Evolutionary conservation across 805 yeast genomes (phyloP).

Genomic region (Debaryomyces maramus): DNA sequence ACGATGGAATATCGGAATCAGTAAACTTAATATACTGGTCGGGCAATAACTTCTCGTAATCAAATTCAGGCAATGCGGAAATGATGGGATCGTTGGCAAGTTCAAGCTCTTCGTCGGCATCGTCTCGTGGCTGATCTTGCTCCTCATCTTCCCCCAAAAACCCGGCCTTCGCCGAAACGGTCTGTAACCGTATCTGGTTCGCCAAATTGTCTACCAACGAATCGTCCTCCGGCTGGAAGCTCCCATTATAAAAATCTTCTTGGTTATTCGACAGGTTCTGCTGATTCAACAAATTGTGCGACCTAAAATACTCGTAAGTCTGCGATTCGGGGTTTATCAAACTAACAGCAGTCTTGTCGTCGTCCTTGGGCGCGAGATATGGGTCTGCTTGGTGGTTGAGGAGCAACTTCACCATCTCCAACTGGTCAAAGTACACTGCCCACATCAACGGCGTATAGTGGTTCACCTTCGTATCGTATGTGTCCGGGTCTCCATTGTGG

Average conservation of each 20-base stretch:
- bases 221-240: constrained; percentile 17
- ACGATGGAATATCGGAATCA: constrained; percentile 54
- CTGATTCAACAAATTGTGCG: constrained; percentile 41
- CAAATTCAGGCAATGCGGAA: constrained; percentile 43
- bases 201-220: constrained; percentile 35
- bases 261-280: constrained; percentile 8
- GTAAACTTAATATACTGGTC: constrained; percentile 63
- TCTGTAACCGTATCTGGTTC: constrained; percentile 32
- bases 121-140: constrained; percentile 18
- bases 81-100: constrained; percentile 30
- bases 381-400: constrained; percentile 68
- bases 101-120: constrained; percentile 28
- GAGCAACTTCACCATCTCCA: constrained; percentile 54
- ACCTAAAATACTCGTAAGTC: constrained; percentile 57
- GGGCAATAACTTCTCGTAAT: constrained; percentile 53
- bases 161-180: constrained; percentile 21
- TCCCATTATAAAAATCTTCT: constrained; percentile 17
- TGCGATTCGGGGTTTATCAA: constrained; percentile 53
- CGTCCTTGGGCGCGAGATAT: constrained; percentile 30
- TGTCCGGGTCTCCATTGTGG: constrained; percentile 49
- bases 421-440: constrained; percentile 69
- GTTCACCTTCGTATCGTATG: constrained; percentile 44
- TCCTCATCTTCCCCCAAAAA: constrained; percentile 13
- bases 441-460: constrained; percentile 79
- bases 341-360: constrained; percentile 53